Conservation (phyloP, 257 asterid genomes). For the Fraxinus americana region DNA sequence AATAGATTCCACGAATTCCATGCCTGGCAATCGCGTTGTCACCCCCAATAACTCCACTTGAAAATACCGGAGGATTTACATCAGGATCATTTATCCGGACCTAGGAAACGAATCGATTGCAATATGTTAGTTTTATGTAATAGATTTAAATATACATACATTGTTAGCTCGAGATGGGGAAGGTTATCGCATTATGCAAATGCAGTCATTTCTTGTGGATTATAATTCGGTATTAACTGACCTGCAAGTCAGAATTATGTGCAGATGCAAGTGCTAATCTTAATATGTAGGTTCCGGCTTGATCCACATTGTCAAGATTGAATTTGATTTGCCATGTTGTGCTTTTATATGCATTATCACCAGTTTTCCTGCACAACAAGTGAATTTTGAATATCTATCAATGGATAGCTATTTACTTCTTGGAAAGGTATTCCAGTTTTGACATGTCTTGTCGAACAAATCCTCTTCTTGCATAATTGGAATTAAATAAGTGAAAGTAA, state of each 20-base stretch:
- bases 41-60: conserved; percentile 57
- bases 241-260: conserved; percentile 59
- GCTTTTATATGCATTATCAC: conserved; percentile 42
- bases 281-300: conserved; percentile 45
- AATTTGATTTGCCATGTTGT: conserved; percentile 78
- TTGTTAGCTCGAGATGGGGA: background rate
- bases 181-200: background rate
- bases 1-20: conserved; percentile 77
- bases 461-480: background rate
- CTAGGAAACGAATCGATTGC: conserved; percentile 27
- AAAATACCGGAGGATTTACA: conserved; percentile 51
- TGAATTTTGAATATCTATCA: background rate
- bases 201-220: background rate
- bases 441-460: background rate
- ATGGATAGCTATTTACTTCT: background rate
- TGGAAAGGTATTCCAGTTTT: background rate
- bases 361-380: conserved; percentile 44
- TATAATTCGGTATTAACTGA: background rate
- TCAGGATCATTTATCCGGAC: conserved; percentile 56
- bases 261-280: conserved; percentile 80
- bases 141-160: background rate
- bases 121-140: background rate
- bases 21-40: conserved; percentile 81
- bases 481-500: conserved; percentile 5
- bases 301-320: conserved; percentile 31